Evolutionary conservation across 768 basidiomycete species (phyloP), one percentile per base, ranked within the genome.

Genomic region (Collybiopsis luxurians): DNA sequence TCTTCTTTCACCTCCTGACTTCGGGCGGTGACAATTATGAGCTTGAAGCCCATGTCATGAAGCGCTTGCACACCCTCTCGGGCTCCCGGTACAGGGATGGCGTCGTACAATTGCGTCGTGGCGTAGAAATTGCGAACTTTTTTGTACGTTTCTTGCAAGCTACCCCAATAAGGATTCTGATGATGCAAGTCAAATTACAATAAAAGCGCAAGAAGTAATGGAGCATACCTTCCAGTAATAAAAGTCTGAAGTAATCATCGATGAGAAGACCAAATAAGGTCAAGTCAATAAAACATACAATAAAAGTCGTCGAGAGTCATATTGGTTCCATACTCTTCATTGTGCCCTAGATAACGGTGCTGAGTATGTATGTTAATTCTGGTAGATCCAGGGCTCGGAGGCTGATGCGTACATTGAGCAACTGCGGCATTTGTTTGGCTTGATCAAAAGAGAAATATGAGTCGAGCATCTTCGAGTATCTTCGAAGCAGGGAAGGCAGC

Each of bases 1-100:
- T 79, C 73, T 45, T 82, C 80, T 13, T 81, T 76, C 52, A 79
- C 71, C 34, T 79, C 76, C 54, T 79, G 72, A 24, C 75, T 74
- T 60, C 91, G 75, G n/a, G 91, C 89, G 9, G 91, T 93, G 48
- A 93, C 82, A 59, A 92, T 82, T 54, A 90, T 77, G 47, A 93
- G 72, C 40, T 80, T 77, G 67, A 79, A 90, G 2, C 90, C 90
- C 72, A 87, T 70, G 49, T 79, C 73, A 52, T 78, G 78, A 15
- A 93, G 74, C 23, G 75, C 69, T 61, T 77, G 69, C 36, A 82
- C 66, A 19, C 81, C 86, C 59, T 88, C 82, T 34, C 72, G 70
- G 28, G 89, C 87, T 3, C 87, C 88, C 5, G 77, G 73, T 27
- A 90, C 77, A 15, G 85, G 85, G 2, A 59, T 66, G 31, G 83